Percentiles rank a stretch among this genome's conserved stretches.
Conservation (phyloP, 164 flowering plant species). For the Vitis cinerea region DNA sequence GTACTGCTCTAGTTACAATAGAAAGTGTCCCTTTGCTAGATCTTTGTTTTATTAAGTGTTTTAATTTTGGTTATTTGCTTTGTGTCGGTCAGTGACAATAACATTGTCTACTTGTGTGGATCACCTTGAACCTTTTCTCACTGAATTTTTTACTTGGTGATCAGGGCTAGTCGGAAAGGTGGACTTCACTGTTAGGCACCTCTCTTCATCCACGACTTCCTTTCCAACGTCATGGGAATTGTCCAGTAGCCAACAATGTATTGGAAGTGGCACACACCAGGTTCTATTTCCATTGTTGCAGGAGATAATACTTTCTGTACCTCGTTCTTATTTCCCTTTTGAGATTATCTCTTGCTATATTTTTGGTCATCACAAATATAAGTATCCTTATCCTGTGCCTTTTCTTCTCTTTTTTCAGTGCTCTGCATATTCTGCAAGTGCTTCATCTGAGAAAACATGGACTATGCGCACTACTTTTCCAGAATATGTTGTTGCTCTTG, state of each 20-base stretch:
- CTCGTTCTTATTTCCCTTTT: not conserved
- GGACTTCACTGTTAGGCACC: slow-evolving; percentile 90
- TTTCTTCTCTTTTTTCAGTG: slow-evolving; percentile 47
- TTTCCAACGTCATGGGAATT: slow-evolving; percentile 66
- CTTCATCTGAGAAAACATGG: slow-evolving; percentile 88
- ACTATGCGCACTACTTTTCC: slow-evolving; percentile 93
- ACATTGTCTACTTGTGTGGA: too few relatives aligned
- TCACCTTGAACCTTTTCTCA: not conserved
- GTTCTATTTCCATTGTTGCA: slow-evolving; percentile 24
- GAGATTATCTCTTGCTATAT: not conserved
- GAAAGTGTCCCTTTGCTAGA: too few relatives aligned
- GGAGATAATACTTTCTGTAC: not conserved
- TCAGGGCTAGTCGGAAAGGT: slow-evolving; percentile 85
- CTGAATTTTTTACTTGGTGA: slow-evolving; percentile 11
- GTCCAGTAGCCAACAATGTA: slow-evolving; percentile 62
- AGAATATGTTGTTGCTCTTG: slow-evolving; percentile 97
- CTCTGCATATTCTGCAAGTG: slow-evolving; percentile 70
- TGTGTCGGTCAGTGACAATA: too few relatives aligned
- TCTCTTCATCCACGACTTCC: slow-evolving; percentile 57
- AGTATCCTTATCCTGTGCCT: not conserved
- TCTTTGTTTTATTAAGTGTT: too few relatives aligned
- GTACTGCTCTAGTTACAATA: too few relatives aligned
- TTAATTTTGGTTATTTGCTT: too few relatives aligned
- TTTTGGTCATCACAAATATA: not conserved
- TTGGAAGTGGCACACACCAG: slow-evolving; percentile 54